Evolutionary conservation across 805 yeast species (phyloP), one percentile per base, ranked within the genome.

Genomic region (Lachancea cidri): DNA sequence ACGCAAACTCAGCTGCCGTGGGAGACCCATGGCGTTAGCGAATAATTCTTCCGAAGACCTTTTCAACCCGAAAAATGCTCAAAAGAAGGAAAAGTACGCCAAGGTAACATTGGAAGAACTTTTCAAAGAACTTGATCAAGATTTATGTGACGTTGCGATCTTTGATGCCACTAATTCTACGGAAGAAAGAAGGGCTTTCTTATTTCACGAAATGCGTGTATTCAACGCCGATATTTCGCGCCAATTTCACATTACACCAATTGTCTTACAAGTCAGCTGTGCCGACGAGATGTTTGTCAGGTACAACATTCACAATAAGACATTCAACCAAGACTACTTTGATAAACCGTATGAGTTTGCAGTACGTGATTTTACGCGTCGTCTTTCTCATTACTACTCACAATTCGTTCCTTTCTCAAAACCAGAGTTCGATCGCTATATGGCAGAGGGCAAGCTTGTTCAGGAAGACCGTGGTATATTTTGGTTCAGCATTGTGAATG

Each of bases 221-320:
- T 52, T 49, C 36, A 54, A 59, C 33, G 37, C 41, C 4, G 36
- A 37, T 14, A 3, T 24, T 15, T 24, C 27, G 5, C 38, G 38
- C 19, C 20, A 33, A 5, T 46, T 64, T n/a, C 57, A 48, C 24
- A 62, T 75, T 9, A 68, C 71, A 35, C 71, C 83, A 2, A 56
- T 79, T 11, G 66, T 82, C 6, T 62, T 83, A 32, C 84, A 83
- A 54, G 73, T 83, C 20, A 71, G 75, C 47, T 79, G 85, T 52
- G 59, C 68, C n/a, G 75, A 79, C 54, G 58, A 60, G 22, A 67
- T 67, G 14, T 68, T 79, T 22, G 61, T 80, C 49, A 67, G 74
- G 44, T 83, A 58, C 58, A 83, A 83, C 60, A 78, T 82, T 40
- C 79, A 75, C 50, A 75, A 77, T 38, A 83, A 83, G 57, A 73